These are phyloP conservation scores for Stagonosporopsis rhizophila DNA, from an alignment of 2,329 filamentous ascomycete species.

Conservation along the genomic window DNA sequence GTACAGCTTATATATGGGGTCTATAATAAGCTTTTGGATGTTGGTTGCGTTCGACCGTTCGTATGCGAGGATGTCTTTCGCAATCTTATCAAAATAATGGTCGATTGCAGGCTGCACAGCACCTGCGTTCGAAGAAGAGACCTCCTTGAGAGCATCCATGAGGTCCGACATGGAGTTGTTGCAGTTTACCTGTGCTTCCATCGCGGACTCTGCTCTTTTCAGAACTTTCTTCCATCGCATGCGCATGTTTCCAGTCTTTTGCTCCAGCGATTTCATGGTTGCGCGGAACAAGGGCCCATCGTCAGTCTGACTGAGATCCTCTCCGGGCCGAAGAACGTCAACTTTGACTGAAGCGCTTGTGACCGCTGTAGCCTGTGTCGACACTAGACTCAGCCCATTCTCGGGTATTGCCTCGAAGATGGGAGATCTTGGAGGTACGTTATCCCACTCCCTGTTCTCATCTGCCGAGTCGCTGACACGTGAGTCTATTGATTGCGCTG, in stretches of 20 bases:
- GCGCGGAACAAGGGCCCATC: conserved; percentile 96
- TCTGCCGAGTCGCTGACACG: conserved; percentile 75
- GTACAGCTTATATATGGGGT: conserved; percentile 90
- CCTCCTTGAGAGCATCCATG: conserved; percentile 84
- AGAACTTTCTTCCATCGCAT: conserved; percentile 94
- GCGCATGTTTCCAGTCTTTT: conserved; percentile 95
- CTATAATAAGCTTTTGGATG: conserved; percentile 91
- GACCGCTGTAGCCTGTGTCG: conserved; percentile 50
- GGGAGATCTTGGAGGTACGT: conserved; percentile 55
- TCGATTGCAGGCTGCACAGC: conserved; percentile 97
- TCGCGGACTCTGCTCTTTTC: conserved; percentile 89
- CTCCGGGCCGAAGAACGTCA: conserved; percentile 85
- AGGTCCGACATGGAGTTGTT: conserved; percentile 87
- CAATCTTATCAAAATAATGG: conserved; percentile 98
- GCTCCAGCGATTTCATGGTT: conserved; percentile 94
- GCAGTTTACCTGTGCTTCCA: conserved; percentile 78
- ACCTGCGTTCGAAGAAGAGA: conserved; percentile 88
- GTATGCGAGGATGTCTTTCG: conserved; percentile 85
- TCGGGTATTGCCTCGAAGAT: conserved; percentile 58
- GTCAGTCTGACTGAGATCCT: conserved; percentile 80
- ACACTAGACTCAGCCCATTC: conserved; percentile 53
- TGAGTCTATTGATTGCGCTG: conserved; percentile 77
- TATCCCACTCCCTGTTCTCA: conserved; percentile 51
- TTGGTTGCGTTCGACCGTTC: conserved; percentile 84
- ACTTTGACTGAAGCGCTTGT: conserved; percentile 68